Percentiles rank a stretch among this genome's conserved stretches.
phyloP scores from a whole-genome alignment of 2,329 filamentous ascomycete species.

The Fusarium napiforme region DNA sequence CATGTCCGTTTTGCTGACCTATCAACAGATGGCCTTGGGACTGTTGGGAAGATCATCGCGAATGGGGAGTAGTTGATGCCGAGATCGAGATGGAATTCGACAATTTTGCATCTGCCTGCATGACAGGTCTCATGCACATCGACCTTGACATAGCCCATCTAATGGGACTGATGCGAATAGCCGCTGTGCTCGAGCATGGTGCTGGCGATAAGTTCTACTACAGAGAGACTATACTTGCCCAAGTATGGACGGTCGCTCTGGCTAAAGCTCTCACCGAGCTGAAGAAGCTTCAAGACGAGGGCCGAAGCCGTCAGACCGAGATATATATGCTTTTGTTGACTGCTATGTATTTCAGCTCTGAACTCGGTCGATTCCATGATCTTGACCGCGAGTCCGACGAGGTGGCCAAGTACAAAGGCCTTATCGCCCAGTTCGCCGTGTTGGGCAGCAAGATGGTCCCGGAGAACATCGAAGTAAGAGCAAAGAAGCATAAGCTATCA shows the following conservation, averaged over 20 bases:
- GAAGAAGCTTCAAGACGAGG: not conserved
- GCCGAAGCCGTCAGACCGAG: not conserved
- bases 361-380: not conserved
- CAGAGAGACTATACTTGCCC: not conserved
- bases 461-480: not conserved
- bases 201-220: not conserved
- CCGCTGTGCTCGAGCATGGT: not conserved
- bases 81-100: not conserved
- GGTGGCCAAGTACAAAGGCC: not conserved
- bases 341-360: not conserved
- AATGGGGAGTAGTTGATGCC: not conserved
- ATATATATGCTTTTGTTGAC: not conserved
- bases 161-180: not conserved
- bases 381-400: not conserved
- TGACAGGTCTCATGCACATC: not conserved
- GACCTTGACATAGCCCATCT: not conserved
- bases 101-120: not conserved
- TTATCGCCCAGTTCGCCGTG: not conserved
- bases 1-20: not conserved
- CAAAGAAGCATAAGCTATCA: not conserved
- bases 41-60: not conserved
- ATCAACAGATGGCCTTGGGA: not conserved
- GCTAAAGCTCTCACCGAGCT: not conserved
- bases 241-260: not conserved
- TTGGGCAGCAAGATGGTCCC: not conserved